These are phyloP conservation scores for Tuber calosporum DNA, from an alignment of 495 filamentous ascomycete species.

Conservation along the genomic window DNA sequence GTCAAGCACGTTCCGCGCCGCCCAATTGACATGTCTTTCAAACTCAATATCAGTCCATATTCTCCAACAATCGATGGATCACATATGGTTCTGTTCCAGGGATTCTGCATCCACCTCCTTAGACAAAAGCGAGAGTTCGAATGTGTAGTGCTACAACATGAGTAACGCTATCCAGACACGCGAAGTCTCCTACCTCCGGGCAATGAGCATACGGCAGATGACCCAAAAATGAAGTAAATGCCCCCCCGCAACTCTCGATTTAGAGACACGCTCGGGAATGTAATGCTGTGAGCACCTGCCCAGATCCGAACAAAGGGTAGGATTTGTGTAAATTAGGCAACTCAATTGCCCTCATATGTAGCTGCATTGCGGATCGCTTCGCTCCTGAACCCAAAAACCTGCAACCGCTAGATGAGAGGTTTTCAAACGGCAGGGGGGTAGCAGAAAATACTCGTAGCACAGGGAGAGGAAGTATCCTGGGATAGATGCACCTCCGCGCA, in stretches of 20 bases:
- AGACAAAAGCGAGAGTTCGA: background rate
- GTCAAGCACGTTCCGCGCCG: background rate
- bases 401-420: background rate
- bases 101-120: background rate
- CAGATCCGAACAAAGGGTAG: background rate
- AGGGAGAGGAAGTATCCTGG: background rate
- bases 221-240: background rate
- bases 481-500: background rate
- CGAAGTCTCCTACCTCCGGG: background rate
- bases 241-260: background rate
- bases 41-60: background rate
- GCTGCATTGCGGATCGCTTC: background rate
- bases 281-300: background rate
- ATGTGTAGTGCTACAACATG: background rate
- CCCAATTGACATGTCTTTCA: background rate
- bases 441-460: background rate
- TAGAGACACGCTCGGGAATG: background rate
- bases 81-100: background rate
- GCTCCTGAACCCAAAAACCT: background rate
- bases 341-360: background rate
- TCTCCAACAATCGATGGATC: background rate
- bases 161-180: background rate
- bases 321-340: background rate
- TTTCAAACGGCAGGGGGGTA: background rate
- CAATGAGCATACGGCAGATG: background rate